These are phyloP conservation scores for Parascedosporium putredinis DNA, from an alignment of 2,329 filamentous ascomycete species.

Conservation along the genomic window DNA sequence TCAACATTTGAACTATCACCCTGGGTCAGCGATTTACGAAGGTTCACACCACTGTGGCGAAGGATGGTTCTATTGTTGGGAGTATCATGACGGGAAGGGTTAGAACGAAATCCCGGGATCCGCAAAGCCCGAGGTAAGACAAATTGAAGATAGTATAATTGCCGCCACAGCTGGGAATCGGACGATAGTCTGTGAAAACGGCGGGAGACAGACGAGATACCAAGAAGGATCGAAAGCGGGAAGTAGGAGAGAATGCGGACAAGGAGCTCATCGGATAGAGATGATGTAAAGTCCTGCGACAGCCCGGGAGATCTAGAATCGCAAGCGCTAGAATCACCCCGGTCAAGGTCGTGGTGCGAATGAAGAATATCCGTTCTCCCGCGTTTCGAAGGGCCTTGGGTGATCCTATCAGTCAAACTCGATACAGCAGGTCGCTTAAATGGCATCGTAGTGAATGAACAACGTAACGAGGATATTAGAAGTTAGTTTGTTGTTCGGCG, in stretches of 20 bases:
- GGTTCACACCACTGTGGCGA: constrained; percentile 2
- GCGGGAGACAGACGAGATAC: constrained; percentile 55
- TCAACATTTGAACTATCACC: constrained; percentile 39
- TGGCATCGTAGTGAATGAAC: too few species aligned
- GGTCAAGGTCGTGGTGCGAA: not conserved
- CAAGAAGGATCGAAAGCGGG: constrained; percentile 56
- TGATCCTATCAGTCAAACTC: too few species aligned
- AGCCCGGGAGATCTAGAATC: not conserved
- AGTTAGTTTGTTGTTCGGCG: too few species aligned
- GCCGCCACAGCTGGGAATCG: constrained; percentile 87
- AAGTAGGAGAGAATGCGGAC: constrained; percentile 74
- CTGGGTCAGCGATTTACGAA: constrained; percentile 16
- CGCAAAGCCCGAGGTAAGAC: constrained; percentile 70
- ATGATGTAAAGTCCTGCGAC: constrained; percentile 51
- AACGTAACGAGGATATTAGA: too few species aligned
- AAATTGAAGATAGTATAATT: constrained; percentile 77
- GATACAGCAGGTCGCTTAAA: too few species aligned
- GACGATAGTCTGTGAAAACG: constrained; percentile 63
- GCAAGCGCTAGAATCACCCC: not conserved
- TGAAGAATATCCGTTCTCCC: not conserved
- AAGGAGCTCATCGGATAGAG: constrained; percentile 77
- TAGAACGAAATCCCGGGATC: constrained; percentile 53
- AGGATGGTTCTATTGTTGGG: not conserved
- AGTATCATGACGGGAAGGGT: constrained; percentile 12
- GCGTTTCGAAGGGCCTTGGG: not conserved